Conservation (phyloP, 2,329 filamentous ascomycete species). For the Penicillium hesseltinei region DNA sequence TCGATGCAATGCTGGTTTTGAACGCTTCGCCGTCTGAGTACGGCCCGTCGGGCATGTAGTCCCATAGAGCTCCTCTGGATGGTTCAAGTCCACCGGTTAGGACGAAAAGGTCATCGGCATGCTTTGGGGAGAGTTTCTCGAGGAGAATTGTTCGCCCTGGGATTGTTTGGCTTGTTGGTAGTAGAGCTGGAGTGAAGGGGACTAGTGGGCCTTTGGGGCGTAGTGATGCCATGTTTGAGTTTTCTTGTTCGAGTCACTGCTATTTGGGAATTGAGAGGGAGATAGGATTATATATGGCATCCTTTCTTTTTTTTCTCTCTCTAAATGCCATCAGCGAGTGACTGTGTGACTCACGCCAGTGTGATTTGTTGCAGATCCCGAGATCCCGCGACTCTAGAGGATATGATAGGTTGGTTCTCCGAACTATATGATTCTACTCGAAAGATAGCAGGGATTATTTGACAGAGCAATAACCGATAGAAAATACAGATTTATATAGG, state of each 20-base stretch:
- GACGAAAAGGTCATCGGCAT: constrained; percentile 33
- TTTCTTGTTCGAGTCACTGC: not conserved
- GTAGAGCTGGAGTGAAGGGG: constrained; percentile 8
- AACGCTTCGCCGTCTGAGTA: constrained; percentile 34
- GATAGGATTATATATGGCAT: not conserved
- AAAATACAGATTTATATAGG: no score
- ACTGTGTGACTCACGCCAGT: constrained; percentile 1
- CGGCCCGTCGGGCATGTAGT: constrained; percentile 43
- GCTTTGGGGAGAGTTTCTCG: constrained; percentile 25
- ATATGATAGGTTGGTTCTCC: not conserved
- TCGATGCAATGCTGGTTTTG: constrained; percentile 23
- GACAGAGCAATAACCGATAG: no score
- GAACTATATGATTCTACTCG: not conserved
- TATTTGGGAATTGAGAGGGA: not conserved
- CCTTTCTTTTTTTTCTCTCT: not conserved
- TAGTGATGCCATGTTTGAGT: constrained; percentile 3
- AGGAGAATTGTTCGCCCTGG: constrained; percentile 30
- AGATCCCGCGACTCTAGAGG: not conserved
- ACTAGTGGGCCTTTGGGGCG: constrained; percentile 14
- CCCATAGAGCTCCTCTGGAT: constrained; percentile 35
- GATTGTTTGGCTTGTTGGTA: constrained; percentile 8
- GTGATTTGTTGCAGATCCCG: constrained; percentile 2
- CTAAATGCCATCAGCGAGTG: not conserved
- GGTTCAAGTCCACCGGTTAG: constrained; percentile 26
- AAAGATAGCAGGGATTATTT: not conserved